These are phyloP conservation scores for Eudorina sp. DNA, from an alignment of 139 green algal species.

Conservation along the genomic window DNA sequence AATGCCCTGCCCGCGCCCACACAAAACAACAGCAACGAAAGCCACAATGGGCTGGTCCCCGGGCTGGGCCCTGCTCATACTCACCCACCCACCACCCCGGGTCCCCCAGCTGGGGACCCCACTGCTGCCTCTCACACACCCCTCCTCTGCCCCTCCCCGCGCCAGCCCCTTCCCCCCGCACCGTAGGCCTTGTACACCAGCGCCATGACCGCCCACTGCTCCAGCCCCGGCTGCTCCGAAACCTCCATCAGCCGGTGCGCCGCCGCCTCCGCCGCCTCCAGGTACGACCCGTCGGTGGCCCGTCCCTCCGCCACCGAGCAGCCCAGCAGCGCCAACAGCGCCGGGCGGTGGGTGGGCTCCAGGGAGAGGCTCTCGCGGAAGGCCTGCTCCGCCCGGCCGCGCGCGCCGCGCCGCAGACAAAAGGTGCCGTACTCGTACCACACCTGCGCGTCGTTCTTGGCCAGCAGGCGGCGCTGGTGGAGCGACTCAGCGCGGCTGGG, in stretches of 20 bases:
- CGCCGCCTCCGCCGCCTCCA: slow-evolving; percentile 44
- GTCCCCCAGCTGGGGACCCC: no score
- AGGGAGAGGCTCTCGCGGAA: slow-evolving; percentile 44
- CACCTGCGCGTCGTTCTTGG: slow-evolving; percentile 24
- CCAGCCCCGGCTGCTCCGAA: background rate
- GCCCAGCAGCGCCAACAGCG: slow-evolving; percentile 47
- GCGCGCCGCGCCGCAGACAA: slow-evolving; percentile 26
- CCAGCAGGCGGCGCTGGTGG: slow-evolving; percentile 48
- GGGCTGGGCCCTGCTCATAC: no score
- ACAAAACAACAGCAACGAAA: no score
- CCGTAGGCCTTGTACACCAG: slow-evolving; percentile 40
- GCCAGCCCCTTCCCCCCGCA: background rate
- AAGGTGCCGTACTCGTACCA: slow-evolving; percentile 49
- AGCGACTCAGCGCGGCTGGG: slow-evolving; percentile 33
- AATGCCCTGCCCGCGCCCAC: no score
- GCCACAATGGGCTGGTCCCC: no score
- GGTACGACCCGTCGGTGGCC: slow-evolving; percentile 29
- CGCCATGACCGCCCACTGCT: slow-evolving; percentile 36
- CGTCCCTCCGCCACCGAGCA: slow-evolving; percentile 30
- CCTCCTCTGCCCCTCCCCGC: background rate
- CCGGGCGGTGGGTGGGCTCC: slow-evolving; percentile 25
- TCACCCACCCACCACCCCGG: no score
- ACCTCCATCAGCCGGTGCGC: slow-evolving; percentile 44
- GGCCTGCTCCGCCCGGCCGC: slow-evolving; percentile 39
- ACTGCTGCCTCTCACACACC: background rate